These are phyloP conservation scores for Trichopus zeylanicus DNA, from an alignment of 116 monocot species.

Conservation along the genomic window DNA sequence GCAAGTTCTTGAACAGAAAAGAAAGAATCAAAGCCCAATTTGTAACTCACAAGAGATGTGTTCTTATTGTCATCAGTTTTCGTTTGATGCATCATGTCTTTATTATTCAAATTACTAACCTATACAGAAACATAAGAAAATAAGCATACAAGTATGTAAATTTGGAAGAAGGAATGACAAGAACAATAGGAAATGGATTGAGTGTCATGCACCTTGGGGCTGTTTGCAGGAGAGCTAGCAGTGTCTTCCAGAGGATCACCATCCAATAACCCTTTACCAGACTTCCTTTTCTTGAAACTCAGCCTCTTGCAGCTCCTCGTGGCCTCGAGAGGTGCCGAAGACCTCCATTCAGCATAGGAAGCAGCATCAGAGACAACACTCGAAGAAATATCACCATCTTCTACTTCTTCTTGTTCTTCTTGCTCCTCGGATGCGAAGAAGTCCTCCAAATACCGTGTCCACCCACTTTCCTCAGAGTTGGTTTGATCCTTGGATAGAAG, in stretches of 20 bases:
- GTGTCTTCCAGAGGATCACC: constrained; percentile 72
- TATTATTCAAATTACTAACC: constrained; percentile 21
- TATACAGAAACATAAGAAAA: not conserved
- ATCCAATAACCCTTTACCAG: constrained; percentile 8
- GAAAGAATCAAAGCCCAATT: not conserved
- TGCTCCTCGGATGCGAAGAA: constrained; percentile 21
- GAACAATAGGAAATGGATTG: not conserved
- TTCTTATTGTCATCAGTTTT: constrained; percentile 12
- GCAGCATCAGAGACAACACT: constrained; percentile 27
- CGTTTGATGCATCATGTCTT: constrained; percentile 7
- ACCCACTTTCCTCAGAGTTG: constrained; percentile 34
- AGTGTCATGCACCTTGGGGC: constrained; percentile 33
- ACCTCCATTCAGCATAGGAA: constrained; percentile 25
- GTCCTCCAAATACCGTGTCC: constrained; percentile 43
- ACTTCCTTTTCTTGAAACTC: constrained; percentile 35
- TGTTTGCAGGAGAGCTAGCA: constrained; percentile 68
- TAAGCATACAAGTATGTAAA: not conserved
- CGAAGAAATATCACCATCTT: not conserved
- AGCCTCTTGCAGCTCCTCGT: constrained; percentile 17
- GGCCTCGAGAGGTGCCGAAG: not conserved
- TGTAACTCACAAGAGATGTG: constrained; percentile 1
- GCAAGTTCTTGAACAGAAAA: not conserved
- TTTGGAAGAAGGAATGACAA: too few species aligned
- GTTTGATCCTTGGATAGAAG: constrained; percentile 6
- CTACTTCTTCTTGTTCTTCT: not conserved